Conservation (phyloP, 2,329 filamentous ascomycete genomes). For the Fusarium compactum region DNA sequence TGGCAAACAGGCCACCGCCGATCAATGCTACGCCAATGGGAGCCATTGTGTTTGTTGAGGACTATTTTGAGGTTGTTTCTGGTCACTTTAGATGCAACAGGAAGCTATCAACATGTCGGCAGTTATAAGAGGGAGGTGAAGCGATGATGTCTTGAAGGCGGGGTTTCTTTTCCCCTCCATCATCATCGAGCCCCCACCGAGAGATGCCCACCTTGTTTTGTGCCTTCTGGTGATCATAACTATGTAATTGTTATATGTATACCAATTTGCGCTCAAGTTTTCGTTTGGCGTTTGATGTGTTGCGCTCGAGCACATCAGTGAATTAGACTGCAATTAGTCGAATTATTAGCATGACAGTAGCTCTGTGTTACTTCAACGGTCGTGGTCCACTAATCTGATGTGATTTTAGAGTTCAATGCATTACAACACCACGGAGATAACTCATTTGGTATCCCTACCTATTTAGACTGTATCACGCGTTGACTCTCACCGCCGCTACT, state of each 20-base stretch:
- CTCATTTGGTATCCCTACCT: neutral
- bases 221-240: neutral
- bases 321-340: neutral
- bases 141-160: constrained; percentile 20
- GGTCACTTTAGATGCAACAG: constrained; percentile 5
- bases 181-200: constrained; percentile 22
- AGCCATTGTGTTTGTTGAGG: constrained; percentile 46
- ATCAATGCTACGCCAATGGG: constrained; percentile 69
- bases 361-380: neutral
- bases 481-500: constrained; percentile 18
- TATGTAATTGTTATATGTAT: neutral
- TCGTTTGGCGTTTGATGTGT: neutral
- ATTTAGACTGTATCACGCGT: neutral
- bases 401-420: constrained; percentile 5
- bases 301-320: neutral
- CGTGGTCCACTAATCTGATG: neutral
- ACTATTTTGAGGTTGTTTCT: constrained; percentile 9
- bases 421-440: constrained; percentile 22
- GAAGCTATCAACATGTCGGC: constrained; percentile 16
- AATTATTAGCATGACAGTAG: neutral
- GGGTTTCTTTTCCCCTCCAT: constrained; percentile 17
- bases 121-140: constrained; percentile 21
- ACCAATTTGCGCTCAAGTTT: neutral
- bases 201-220: neutral
- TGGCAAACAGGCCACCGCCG: constrained; percentile 72